phyloP scores from a whole-genome alignment of 257 asterid species.

The Thymus mandschuricus region DNA sequence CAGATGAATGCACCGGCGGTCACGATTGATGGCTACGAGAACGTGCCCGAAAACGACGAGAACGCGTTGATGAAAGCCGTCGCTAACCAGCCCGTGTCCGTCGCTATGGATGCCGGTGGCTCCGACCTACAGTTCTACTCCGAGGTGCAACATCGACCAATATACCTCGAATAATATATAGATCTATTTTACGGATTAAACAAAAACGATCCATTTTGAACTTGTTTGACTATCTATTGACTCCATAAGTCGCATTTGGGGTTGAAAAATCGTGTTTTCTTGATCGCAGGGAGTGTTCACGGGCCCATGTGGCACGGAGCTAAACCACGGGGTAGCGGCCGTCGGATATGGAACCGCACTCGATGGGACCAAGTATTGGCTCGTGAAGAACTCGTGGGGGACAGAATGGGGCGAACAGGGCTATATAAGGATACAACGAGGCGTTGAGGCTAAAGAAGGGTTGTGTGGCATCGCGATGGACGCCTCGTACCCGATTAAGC shows the following conservation, averaged over 20 bases:
- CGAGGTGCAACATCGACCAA: slow-evolving; percentile 41
- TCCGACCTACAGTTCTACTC: slow-evolving; percentile 76
- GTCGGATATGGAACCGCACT: slow-evolving; percentile 69
- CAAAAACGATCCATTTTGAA: too few species aligned
- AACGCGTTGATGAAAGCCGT: slow-evolving; percentile 85
- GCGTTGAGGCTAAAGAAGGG: slow-evolving; percentile 50
- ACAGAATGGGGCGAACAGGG: slow-evolving; percentile 75
- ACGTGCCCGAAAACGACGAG: slow-evolving; percentile 73
- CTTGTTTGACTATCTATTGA: too few species aligned
- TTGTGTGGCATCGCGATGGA: slow-evolving; percentile 78
- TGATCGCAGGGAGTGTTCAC: slow-evolving; percentile 62
- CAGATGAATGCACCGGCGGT: slow-evolving; percentile 80
- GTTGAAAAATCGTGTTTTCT: not conserved
- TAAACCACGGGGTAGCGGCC: slow-evolving; percentile 75
- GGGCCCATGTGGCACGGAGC: slow-evolving; percentile 69
- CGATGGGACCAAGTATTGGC: slow-evolving; percentile 79
- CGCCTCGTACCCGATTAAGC: slow-evolving; percentile 75
- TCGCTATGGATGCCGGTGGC: slow-evolving; percentile 84
- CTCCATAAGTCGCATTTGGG: not conserved
- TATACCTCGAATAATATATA: not conserved
- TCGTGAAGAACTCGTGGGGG: slow-evolving; percentile 80
- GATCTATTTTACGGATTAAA: too few species aligned
- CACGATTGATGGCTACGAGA: slow-evolving; percentile 76
- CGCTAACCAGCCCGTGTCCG: slow-evolving; percentile 81
- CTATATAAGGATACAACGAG: slow-evolving; percentile 63